Evolutionary conservation across 1,284 basidiomycete species (phyloP), one percentile per base, ranked within the genome.

Genomic region (Sutorius eximius): DNA sequence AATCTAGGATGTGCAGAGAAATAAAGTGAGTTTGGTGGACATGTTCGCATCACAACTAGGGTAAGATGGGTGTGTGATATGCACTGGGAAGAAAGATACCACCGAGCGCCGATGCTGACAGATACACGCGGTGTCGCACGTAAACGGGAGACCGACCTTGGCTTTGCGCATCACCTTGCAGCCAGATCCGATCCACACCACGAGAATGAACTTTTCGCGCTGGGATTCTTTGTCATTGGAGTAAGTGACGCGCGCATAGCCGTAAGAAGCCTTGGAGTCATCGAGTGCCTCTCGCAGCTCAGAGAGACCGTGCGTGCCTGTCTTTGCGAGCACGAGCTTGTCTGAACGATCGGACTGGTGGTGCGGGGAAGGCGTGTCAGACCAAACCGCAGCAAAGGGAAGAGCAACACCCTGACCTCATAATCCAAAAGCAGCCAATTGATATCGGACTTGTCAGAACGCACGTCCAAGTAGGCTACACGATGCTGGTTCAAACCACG

Each of bases 111-210:
- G 48, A 40, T 41, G 32, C 45, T 44, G 54, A 51, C 48, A 52
- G 52, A 50, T 50, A 47, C 64, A 67, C 29, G 55, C 55, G 50
- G 53, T 29, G 37, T 41, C 2, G 53, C 49, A 68, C 67, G 62
- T 69, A 63, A 64, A 56, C 34, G 41, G 41, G 42, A 30, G 51
- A 71, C 82, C 60, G 61, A 91, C 92, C 85, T 91, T 94, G 43
- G 87, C 93, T 75, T 87, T 89, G 59, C 93, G 82, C 93, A 95
- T 94, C 61, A 94, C 79, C 77, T 91, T 92, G 74, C 91, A 93
- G 43, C 79, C 74, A 37, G 83, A 78, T 40, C 93, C 93, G 72
- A 95, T 95, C 93, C 93, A 95, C 55, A 87, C 84, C 71, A 95
- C 82, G 65, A 95, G 80, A 61, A 92, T 82, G 75, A 95, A 95